A percentile compares a stretch with the other conserved stretches of the same genome.
phyloP scores from a whole-genome alignment of 371 early-diverging fungal genomes.

The Rhizopus arrhizus region DNA sequence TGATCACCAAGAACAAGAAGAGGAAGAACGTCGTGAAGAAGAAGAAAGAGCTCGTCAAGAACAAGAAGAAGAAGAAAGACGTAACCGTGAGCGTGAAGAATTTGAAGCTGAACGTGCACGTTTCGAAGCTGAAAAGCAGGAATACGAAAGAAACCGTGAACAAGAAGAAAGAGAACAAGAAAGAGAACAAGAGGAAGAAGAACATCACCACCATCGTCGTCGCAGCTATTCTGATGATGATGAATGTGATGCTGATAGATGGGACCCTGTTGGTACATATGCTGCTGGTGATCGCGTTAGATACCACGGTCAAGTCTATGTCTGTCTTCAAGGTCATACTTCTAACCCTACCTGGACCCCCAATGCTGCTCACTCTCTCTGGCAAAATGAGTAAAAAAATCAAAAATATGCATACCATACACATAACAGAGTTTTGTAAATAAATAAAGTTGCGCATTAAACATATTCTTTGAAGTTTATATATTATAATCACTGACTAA shows the following conservation, averaged over 20 bases:
- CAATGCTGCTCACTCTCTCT: slow-evolving; percentile 56
- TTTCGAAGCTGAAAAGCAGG: slow-evolving; percentile 17
- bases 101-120: slow-evolving; percentile 33
- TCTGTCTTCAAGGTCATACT: slow-evolving; percentile 59
- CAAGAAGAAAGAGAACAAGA: neutral
- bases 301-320: slow-evolving; percentile 53
- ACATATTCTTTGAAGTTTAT: too few species aligned
- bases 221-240: slow-evolving; percentile 4
- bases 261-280: slow-evolving; percentile 60
- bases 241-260: slow-evolving; percentile 35
- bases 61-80: slow-evolving; percentile 32
- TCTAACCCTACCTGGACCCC: slow-evolving; percentile 65
- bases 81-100: slow-evolving; percentile 2
- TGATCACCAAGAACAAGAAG: slow-evolving; percentile 42
- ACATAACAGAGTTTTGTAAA: too few species aligned
- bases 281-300: slow-evolving; percentile 58
- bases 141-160: slow-evolving; percentile 11
- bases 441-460: too few species aligned
- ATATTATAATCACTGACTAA: too few species aligned
- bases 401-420: neutral
- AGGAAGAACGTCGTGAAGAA: slow-evolving; percentile 35
- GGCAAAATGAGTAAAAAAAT: slow-evolving; percentile 49
- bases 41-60: slow-evolving; percentile 32
- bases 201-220: slow-evolving; percentile 1
- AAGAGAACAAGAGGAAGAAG: neutral